Evolutionary conservation across 192 early-diverging fungal genomes (phyloP), one percentile per base, ranked within the genome.

Genomic region (Coemansia sp.): DNA sequence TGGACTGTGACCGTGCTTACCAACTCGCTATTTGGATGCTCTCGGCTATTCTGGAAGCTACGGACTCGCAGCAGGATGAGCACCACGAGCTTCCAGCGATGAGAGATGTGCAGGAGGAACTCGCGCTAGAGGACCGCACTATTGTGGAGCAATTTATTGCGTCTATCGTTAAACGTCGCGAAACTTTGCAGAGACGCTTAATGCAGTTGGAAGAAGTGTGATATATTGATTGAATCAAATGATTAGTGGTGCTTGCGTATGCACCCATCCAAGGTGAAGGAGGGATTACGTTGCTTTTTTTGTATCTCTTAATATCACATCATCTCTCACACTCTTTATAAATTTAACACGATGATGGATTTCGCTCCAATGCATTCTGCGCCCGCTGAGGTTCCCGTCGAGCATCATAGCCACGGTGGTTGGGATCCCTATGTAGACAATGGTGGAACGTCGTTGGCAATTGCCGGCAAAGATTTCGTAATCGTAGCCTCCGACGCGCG

Each of bases 401-500:
- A 78, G 45, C 60, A 34, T 14, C 81, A 84, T 42, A 67, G 48
- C 46, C 80, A 82, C 69, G 59, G 90, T 75, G 80, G 85, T 46
- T 97, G 94, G 80, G 88, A 90, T 38, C 95, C 95, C 38, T 97
- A 99, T 84, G 94, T 90, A 11, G 91, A 96, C 84, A 99, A 91
- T 66, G 89, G 88, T 50, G 91, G 95, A 39, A 95, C 94, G 0
- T 85, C 90, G 63, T 73, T 97, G 50, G 94, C 94, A 36, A 93
- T 99, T 80, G 93, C 95, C n/a, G 98, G 98, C 23, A 84, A 92
- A 29, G 96, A 98, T 85, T 99, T 91, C 72, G 92, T 91, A 72
- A 76, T 98, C 5, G 84, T 99, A 9, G 98, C 95, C n/a, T 90
- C 91, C 7, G 96, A 99, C 82, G 96, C 98, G 6, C 92, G 96